These are phyloP conservation scores for Danielia reshetovae DNA, from an alignment of 805 yeast genomes.

Conservation along the genomic window DNA sequence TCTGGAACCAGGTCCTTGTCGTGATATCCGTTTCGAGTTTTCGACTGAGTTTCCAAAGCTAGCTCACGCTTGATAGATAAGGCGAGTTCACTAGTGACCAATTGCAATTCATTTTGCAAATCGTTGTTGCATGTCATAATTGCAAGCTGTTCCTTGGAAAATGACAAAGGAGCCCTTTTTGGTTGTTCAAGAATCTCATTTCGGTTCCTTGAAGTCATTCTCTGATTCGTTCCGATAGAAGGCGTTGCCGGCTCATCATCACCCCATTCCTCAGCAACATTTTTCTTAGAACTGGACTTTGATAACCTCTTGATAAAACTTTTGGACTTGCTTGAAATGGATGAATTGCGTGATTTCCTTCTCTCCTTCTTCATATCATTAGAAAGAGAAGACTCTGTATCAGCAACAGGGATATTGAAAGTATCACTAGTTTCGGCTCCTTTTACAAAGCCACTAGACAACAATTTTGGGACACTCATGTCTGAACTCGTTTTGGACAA, in stretches of 20 bases:
- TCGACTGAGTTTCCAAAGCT: slow-evolving; percentile 47
- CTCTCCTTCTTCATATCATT: slow-evolving; percentile 11
- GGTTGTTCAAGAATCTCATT: slow-evolving; percentile 2
- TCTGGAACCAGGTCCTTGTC: not conserved
- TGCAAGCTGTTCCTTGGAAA: slow-evolving; percentile 60
- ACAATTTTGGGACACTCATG: slow-evolving; percentile 12
- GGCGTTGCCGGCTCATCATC: not conserved
- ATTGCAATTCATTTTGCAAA: slow-evolving; percentile 58
- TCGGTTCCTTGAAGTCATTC: slow-evolving; percentile 1
- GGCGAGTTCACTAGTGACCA: slow-evolving; percentile 70
- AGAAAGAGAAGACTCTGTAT: not conserved
- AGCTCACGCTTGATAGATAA: slow-evolving; percentile 68
- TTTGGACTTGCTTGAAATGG: slow-evolving; percentile 26
- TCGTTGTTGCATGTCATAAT: slow-evolving; percentile 57
- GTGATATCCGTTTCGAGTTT: slow-evolving; percentile 6
- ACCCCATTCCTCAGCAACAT: not conserved
- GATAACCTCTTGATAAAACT: slow-evolving; percentile 34
- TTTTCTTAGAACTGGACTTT: slow-evolving; percentile 10
- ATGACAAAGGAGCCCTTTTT: slow-evolving; percentile 20
- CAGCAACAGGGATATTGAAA: not conserved
- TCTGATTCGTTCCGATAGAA: not conserved
- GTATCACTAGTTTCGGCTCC: not conserved
- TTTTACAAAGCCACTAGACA: slow-evolving; percentile 12
- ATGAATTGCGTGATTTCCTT: slow-evolving; percentile 21
- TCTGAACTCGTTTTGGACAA: slow-evolving; percentile 16